phyloP scores from a whole-genome alignment of 2,329 filamentous ascomycete species.

The Helicocarpus griseus region DNA sequence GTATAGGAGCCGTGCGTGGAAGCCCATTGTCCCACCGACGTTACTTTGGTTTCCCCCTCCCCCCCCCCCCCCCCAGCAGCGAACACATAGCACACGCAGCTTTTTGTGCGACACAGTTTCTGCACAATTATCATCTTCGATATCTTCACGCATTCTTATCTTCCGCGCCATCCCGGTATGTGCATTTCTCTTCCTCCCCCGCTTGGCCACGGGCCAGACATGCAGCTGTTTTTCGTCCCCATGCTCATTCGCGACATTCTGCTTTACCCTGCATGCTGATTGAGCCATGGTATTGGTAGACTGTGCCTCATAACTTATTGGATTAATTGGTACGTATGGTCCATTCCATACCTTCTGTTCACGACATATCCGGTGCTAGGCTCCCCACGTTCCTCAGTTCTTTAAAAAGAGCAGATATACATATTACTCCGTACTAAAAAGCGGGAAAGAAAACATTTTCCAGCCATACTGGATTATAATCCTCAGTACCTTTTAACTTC shows the following conservation, averaged over 20 bases:
- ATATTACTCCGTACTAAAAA: no score
- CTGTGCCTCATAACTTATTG: not conserved
- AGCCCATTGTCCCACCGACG: not conserved
- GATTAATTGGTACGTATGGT: not conserved
- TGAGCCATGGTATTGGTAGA: not conserved
- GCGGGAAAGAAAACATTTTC: no score
- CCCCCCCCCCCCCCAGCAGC: no score
- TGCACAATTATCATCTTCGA: not conserved
- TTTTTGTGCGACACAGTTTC: not conserved
- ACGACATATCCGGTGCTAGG: not conserved
- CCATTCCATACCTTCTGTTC: not conserved
- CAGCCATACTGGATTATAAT: no score
- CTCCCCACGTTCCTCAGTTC: not conserved
- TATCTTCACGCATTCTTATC: not conserved
- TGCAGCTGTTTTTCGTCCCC: not conserved
- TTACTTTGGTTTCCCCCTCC: not conserved
- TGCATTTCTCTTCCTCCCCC: not conserved
- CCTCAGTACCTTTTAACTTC: no score
- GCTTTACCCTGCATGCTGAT: not conserved
- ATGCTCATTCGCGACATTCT: not conserved
- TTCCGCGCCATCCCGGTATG: not conserved
- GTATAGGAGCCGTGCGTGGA: not conserved
- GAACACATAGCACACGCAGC: not conserved
- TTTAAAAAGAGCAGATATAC: not conserved
- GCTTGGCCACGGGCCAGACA: not conserved